Conservation (phyloP, 2,329 filamentous ascomycete species). For the Pezicula neosporulosa region DNA sequence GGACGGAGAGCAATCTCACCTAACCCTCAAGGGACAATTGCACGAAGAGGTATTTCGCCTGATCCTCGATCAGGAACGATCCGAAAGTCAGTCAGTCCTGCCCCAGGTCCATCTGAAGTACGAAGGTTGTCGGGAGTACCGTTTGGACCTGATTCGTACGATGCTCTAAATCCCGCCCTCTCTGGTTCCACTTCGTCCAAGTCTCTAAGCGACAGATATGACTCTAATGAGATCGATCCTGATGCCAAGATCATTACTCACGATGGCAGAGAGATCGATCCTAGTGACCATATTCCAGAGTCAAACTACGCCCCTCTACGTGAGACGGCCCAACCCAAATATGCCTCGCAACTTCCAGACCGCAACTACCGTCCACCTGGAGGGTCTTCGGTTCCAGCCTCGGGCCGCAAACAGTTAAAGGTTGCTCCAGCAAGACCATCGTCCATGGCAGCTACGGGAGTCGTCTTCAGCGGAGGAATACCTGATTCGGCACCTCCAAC, state of each 20-base stretch:
- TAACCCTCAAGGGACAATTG: too few relatives aligned
- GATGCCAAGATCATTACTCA: slow-evolving; percentile 71
- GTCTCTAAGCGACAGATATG: slow-evolving; percentile 24
- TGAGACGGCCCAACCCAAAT: slow-evolving; percentile 45
- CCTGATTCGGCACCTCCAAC: slow-evolving; percentile 33
- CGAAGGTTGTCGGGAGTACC: slow-evolving; percentile 59
- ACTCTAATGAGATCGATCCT: slow-evolving; percentile 38
- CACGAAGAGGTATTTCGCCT: background rate
- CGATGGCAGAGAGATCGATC: slow-evolving; percentile 74
- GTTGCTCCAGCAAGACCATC: slow-evolving; percentile 44
- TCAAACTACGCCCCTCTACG: slow-evolving; percentile 29
- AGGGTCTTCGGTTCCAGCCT: slow-evolving; percentile 48
- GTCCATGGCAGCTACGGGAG: slow-evolving; percentile 32
- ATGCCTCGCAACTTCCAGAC: slow-evolving; percentile 31
- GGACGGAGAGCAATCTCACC: too few relatives aligned
- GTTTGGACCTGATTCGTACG: slow-evolving; percentile 74
- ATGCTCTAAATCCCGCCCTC: slow-evolving; percentile 60
- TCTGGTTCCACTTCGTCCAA: slow-evolving; percentile 31
- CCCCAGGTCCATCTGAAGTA: slow-evolving; percentile 47
- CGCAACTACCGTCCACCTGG: slow-evolving; percentile 42
- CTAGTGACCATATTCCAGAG: slow-evolving; percentile 75
- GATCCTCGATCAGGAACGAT: slow-evolving; percentile 29
- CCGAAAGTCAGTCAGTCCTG: slow-evolving; percentile 73
- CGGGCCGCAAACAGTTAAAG: slow-evolving; percentile 49
- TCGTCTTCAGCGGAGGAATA: slow-evolving; percentile 23